Evolutionary conservation across 371 early-diverging fungal species (phyloP), one percentile per base, ranked within the genome.

Genomic region (Funneliformis caledonium): DNA sequence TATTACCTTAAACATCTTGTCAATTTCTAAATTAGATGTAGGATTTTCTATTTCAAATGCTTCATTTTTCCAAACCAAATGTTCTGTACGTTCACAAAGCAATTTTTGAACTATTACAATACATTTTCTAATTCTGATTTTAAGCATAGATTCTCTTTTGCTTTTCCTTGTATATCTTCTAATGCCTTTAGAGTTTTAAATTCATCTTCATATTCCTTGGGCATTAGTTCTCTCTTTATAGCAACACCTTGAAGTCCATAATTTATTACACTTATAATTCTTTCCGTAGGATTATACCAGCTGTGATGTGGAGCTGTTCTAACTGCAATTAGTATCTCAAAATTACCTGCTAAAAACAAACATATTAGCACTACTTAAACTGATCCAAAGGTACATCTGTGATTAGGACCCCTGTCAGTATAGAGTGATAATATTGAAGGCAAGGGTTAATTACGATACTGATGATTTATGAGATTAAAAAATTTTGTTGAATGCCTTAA

Each of bases 361-460:
- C n/a, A n/a, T 16, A 69, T 14, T 45, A 69, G 19, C 42, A n/a
- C 16, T 42, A 69, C 42, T 69, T 69, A 45, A 42, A 69, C 69
- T 19, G 69, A 69, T 42, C 69, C 22, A 69, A 42, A 69, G 4
- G 14, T 69, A 45, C 69, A 69, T 42, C 8, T 33, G 37, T 65
- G 37, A 33, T 65, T 12, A 12, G 37, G 65, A 65, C 65, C n/a
- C n/a, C n/a, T n/a, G n/a, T n/a, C n/a, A n/a, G n/a, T n/a, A n/a
- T n/a, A n/a, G n/a, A n/a, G n/a, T 33, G 33, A 65, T 33, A 65
- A 33, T 33, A 65, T 65, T 26, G 26, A 14, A 42, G 45, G 69
- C 65, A 65, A 4, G 26, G 11, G 14, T 65, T 65, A 3, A 26
- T 65, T 12, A 33, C 3, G 5, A 65, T 65, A 65, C 5, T 65